phyloP scores from a whole-genome alignment of 306 rosid species.

The Sophora flavescens region DNA sequence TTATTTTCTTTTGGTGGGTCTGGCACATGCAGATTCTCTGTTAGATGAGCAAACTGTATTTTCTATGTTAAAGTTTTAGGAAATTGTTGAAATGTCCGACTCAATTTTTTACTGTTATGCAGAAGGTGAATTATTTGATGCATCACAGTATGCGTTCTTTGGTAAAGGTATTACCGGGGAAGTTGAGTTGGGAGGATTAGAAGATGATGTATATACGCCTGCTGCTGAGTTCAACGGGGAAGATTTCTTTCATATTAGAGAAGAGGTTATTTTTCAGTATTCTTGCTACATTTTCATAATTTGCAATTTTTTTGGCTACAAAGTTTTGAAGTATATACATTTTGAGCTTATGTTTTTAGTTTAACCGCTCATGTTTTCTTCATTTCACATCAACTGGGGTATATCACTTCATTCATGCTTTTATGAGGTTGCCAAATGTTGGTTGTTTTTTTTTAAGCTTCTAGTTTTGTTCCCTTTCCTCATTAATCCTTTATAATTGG shows the following conservation, averaged over 20 bases:
- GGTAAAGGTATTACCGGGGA: constrained; percentile 69
- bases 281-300: not conserved
- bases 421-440: not conserved
- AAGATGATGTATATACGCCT: constrained; percentile 52
- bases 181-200: constrained; percentile 79
- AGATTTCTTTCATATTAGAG: constrained; percentile 60
- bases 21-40: not conserved
- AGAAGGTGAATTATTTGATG: constrained; percentile 64
- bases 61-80: not conserved
- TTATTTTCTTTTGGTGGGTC: not conserved
- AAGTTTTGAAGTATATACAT: not conserved
- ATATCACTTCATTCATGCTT: not conserved
- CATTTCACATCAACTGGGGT: constrained; percentile 30
- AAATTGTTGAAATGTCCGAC: constrained; percentile 6
- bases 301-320: constrained; percentile 11
- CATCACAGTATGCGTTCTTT: constrained; percentile 79
- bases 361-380: constrained; percentile 7
- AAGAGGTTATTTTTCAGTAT: constrained; percentile 54
- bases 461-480: not conserved
- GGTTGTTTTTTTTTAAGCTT: not conserved
- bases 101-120: constrained; percentile 39
- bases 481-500: not conserved
- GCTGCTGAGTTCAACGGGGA: constrained; percentile 63
- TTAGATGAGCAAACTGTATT: constrained; percentile 1
- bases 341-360: constrained; percentile 2